Evolutionary conservation across 148 eudicot species (phyloP).

Genomic region (Oxyria digyna): DNA sequence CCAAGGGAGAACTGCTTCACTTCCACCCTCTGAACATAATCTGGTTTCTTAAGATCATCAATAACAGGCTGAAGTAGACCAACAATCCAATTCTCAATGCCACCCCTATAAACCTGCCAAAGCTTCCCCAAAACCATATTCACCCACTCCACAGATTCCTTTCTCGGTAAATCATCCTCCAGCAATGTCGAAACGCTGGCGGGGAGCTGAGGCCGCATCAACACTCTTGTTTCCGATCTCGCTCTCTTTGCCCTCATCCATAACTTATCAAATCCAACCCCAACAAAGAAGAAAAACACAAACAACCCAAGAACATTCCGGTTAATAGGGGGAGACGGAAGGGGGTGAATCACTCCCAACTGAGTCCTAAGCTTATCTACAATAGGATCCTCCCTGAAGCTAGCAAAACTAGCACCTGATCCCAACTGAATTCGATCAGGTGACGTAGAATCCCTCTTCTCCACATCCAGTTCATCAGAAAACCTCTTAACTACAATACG

Average conservation of each 20-base stretch:
- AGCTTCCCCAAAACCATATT: slow-evolving; percentile 95
- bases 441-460: slow-evolving; percentile 12
- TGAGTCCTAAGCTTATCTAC: slow-evolving; percentile 88
- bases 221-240: slow-evolving; percentile 20
- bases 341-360: slow-evolving; percentile 77
- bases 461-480: slow-evolving; percentile 26
- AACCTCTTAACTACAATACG: slow-evolving; percentile 31
- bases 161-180: slow-evolving; percentile 90
- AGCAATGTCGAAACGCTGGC: slow-evolving; percentile 51
- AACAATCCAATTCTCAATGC: slow-evolving; percentile 80
- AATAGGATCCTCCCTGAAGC: slow-evolving; percentile 67
- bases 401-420: slow-evolving; percentile 22
- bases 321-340: slow-evolving; percentile 69
- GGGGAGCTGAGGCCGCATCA: slow-evolving; percentile 54
- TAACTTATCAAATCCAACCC: slow-evolving; percentile 74
- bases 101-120: slow-evolving; percentile 83
- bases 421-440: slow-evolving; percentile 27
- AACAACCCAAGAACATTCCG: slow-evolving; percentile 53
- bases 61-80: slow-evolving; percentile 94
- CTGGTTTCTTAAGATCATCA: slow-evolving; percentile 75
- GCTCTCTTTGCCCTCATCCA: slow-evolving; percentile 61
- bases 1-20: slow-evolving; percentile 91
- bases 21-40: slow-evolving; percentile 88
- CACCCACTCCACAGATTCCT: slow-evolving; percentile 98
- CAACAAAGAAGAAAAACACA: slow-evolving; percentile 81